Evolutionary conservation across 2,329 filamentous ascomycete genomes (phyloP), one percentile per base, ranked within the genome.

Genomic region (Zasmidium citrigriseum): DNA sequence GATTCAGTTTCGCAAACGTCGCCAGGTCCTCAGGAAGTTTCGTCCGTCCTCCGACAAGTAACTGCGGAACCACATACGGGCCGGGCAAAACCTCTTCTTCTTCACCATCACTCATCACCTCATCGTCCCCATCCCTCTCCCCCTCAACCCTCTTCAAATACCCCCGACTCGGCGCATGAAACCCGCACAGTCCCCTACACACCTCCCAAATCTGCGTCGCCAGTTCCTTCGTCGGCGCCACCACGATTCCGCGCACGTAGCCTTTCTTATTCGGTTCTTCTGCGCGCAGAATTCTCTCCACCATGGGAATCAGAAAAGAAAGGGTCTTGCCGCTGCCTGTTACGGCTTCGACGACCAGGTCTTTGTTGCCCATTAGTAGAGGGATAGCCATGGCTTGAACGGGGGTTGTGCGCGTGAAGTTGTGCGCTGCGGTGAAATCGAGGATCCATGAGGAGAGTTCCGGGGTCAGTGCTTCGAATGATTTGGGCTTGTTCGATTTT

Each of bases 361-460:
- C 92, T 70, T 96, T 96, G 73, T 96, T 90, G 52, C 86, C 88
- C 77, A 93, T 87, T 72, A 96, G 95, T 52, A 96, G 84, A 12
- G 92, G 91, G 65, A 97, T 89, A 3, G 91, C 89, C 59, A 91
- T 93, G 46, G 93, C 91, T 77, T 98, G 93, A n/a, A 97, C 93
- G 1, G 93, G 93, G 2, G 93, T 97, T 83, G 95, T 93, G 73
- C 89, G 88, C 63, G 82, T 79, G 75, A 96, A 96, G 60, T 91
- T 91, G 88, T 95, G 93, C 64, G 87, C 86, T 51, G 86, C 82
- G 50, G 96, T 87, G 59, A 91, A 92, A 65, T 96, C 90, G 54
- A 95, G 80, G 57, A 95, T 86, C 91, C 93, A 98, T 85, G 88
- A 82, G 60, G 89, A 89, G 27, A 92, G 77, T 4, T 87, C 78